A percentile compares a stretch with the other conserved stretches of the same genome.
phyloP scores from a whole-genome alignment of 1,284 basidiomycete species.

The Rhodotorula mucilaginosa region DNA sequence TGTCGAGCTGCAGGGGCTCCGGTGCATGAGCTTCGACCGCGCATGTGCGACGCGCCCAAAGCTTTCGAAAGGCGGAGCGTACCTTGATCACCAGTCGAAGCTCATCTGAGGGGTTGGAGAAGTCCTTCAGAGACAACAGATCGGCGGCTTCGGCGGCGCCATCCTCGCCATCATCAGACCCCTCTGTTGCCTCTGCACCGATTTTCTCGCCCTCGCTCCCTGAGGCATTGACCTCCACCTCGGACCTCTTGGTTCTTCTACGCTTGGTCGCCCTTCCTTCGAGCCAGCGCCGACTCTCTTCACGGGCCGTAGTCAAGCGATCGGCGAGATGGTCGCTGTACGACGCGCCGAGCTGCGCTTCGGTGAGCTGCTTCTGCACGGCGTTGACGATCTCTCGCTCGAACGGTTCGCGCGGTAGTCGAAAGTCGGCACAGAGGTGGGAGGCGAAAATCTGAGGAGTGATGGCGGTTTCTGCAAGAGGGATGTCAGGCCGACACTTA shows the following conservation, averaged over 20 bases:
- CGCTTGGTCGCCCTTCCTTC: slow-evolving; percentile 9
- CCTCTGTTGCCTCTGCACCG: background rate
- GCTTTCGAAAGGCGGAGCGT: slow-evolving; percentile 36
- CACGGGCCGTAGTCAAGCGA: slow-evolving; percentile 55
- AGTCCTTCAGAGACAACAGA: background rate
- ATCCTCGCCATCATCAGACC: background rate
- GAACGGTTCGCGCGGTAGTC: slow-evolving; percentile 65
- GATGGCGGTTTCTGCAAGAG: slow-evolving; percentile 70
- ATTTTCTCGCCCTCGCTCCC: background rate
- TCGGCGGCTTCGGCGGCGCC: background rate
- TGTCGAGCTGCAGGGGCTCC: slow-evolving; percentile 70
- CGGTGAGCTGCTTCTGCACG: slow-evolving; percentile 82
- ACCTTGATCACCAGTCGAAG: slow-evolving; percentile 89
- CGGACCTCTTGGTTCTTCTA: background rate
- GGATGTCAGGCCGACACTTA: slow-evolving; percentile 6
- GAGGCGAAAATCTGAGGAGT: slow-evolving; percentile 87
- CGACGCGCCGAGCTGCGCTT: slow-evolving; percentile 58
- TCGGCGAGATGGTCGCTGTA: slow-evolving; percentile 47
- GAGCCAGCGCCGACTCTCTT: slow-evolving; percentile 52
- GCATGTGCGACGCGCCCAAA: background rate
- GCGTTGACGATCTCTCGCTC: slow-evolving; percentile 68
- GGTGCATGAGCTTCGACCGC: background rate
- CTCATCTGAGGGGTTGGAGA: slow-evolving; percentile 58
- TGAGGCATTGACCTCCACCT: too few species aligned
- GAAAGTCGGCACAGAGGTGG: slow-evolving; percentile 87